Conservation (phyloP, 192 early-diverging fungal genomes). For the Gorgonomyces haynaldii region DNA sequence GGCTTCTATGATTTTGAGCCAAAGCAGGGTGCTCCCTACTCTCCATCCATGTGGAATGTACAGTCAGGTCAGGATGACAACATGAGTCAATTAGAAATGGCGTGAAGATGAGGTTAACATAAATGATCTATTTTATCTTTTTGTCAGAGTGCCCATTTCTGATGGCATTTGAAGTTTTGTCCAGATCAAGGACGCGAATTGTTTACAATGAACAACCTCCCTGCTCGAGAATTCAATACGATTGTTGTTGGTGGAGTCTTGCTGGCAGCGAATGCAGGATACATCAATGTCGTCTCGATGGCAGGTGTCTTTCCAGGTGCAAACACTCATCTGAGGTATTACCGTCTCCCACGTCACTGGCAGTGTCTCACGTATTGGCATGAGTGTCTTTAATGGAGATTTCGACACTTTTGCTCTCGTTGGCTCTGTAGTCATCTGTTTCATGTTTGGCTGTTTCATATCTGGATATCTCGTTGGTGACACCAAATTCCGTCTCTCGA, state of each 20-base stretch:
- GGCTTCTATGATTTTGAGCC: conserved; percentile 11
- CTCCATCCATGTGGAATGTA: conserved; percentile 7
- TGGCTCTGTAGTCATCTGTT: conserved; percentile 28
- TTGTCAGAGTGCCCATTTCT: too few relatives aligned
- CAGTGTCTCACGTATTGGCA: conserved; percentile 36
- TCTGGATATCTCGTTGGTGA: conserved; percentile 43
- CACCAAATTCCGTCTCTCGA: conserved; percentile 44
- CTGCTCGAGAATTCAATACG: conserved; percentile 36
- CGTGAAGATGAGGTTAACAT: too few relatives aligned
- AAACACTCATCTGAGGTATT: conserved; percentile 1
- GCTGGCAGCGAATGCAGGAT: conserved; percentile 43
- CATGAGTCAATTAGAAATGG: too few relatives aligned
- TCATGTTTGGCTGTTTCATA: conserved; percentile 42
- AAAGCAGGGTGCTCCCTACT: conserved; percentile 1
- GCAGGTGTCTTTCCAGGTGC: conserved; percentile 34
- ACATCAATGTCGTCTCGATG: conserved; percentile 50
- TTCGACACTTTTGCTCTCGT: conserved; percentile 30
- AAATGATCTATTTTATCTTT: too few relatives aligned
- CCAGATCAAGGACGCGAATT: too few relatives aligned
- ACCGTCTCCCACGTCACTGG: conserved; percentile 39
- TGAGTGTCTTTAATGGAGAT: conserved; percentile 30
- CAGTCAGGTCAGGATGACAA: too few relatives aligned
- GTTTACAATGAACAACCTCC: conserved; percentile 40
- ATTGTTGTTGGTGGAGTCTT: conserved; percentile 38
- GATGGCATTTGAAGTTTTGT: too few relatives aligned